phyloP scores from a whole-genome alignment of 1,284 basidiomycete genomes.

The Ustilago xerochloae region DNA sequence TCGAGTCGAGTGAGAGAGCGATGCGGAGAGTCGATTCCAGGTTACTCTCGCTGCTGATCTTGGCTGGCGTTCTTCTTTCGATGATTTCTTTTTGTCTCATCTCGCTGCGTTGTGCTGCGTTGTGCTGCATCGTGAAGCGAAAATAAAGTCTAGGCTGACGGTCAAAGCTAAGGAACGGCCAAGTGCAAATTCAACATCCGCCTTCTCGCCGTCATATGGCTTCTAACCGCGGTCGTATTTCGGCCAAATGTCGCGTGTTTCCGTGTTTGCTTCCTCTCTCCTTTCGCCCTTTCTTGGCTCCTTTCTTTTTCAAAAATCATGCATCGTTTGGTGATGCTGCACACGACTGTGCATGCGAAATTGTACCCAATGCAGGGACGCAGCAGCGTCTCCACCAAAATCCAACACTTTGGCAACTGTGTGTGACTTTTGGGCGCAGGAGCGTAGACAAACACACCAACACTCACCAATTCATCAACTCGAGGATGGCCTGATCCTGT shows the following conservation, averaged over 20 bases:
- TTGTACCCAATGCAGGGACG: not conserved
- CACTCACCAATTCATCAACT: no score
- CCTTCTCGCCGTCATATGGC: not conserved
- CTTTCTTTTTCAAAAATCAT: not conserved
- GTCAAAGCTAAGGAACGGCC: no score
- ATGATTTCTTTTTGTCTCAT: not conserved
- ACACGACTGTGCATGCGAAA: not conserved
- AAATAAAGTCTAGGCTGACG: no score
- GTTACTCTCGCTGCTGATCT: no score
- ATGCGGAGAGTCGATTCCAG: no score
- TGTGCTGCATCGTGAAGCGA: not conserved
- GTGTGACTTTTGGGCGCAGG: no score
- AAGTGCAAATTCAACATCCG: not conserved
- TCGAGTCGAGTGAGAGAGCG: no score
- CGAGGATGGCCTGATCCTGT: no score
- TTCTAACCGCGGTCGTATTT: not conserved
- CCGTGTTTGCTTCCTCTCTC: no score
- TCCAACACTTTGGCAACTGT: not conserved
- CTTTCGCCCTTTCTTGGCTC: not conserved
- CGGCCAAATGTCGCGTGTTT: no score
- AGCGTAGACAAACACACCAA: no score
- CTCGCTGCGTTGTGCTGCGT: not conserved
- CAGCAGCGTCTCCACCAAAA: not conserved
- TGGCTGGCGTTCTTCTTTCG: not conserved
- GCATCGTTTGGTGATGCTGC: not conserved